These are phyloP conservation scores for Chrysanthemum seticuspe DNA, from an alignment of 129 eudicot species.

Conservation along the genomic window DNA sequence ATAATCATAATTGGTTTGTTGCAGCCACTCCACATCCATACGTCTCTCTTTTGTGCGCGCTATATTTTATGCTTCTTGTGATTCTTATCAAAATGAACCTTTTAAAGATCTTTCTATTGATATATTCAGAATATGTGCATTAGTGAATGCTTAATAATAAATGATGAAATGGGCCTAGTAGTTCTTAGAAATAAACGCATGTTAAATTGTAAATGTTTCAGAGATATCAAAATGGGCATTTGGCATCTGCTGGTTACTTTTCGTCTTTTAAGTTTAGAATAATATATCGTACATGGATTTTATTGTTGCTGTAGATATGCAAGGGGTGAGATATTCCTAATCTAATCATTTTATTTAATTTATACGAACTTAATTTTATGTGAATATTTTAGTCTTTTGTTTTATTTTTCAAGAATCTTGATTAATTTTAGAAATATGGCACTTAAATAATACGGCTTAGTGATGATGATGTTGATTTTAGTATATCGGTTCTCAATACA, in stretches of 20 bases:
- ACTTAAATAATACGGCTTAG: too few species aligned
- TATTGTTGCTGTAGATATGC: slow-evolving; percentile 53
- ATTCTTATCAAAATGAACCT: not conserved
- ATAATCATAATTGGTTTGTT: too few species aligned
- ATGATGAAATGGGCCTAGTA: not conserved
- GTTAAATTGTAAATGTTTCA: slow-evolving; percentile 7
- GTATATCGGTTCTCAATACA: too few species aligned
- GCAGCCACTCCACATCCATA: too few species aligned
- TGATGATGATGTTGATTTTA: too few species aligned
- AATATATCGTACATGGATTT: slow-evolving; percentile 13
- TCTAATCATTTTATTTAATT: too few species aligned
- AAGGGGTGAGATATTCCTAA: slow-evolving; percentile 52
- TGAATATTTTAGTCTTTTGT: too few species aligned
- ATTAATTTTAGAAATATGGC: too few species aligned
- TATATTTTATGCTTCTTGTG: not conserved
- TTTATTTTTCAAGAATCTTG: too few species aligned
- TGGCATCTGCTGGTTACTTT: not conserved
- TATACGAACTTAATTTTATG: too few species aligned
- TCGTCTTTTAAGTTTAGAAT: slow-evolving; percentile 8
- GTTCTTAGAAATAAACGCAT: slow-evolving; percentile 8
- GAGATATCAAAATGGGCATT: not conserved
- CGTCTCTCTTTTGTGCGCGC: too few species aligned
- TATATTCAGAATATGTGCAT: not conserved
- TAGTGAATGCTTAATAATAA: not conserved
- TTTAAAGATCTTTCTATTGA: not conserved